A percentile compares a stretch with the other conserved stretches of the same genome.
These are phyloP conservation scores for Tanacetum coccineum DNA, from an alignment of 129 eudicot genomes.

Conservation along the genomic window DNA sequence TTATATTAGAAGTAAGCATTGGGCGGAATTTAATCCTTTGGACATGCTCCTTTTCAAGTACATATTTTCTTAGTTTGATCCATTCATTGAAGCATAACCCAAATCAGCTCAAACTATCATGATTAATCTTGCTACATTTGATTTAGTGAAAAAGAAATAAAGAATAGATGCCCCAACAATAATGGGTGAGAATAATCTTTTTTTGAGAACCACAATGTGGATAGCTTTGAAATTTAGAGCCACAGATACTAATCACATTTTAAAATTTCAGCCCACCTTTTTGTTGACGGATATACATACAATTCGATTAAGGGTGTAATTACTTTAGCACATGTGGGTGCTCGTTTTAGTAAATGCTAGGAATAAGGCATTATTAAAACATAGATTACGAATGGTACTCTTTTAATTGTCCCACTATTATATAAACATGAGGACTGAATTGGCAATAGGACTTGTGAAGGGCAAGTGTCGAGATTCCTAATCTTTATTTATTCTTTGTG, in stretches of 20 bases:
- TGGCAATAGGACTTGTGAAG: constrained; percentile 6
- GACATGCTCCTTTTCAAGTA: no score
- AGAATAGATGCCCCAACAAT: constrained; percentile 1
- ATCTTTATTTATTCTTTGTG: constrained; percentile 24
- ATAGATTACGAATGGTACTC: neutral
- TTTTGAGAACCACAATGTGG: neutral
- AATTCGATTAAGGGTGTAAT: neutral
- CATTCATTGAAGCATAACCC: neutral
- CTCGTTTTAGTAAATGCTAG: neutral
- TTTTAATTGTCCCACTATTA: neutral
- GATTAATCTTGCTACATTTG: neutral
- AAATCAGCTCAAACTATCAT: no score
- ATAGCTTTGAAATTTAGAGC: neutral
- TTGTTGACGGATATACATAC: neutral
- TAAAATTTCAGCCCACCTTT: neutral
- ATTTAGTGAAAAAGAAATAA: neutral
- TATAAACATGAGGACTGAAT: constrained; percentile 7
- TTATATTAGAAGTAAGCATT: no score
- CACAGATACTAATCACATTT: neutral
- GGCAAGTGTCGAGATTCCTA: constrained; percentile 11
- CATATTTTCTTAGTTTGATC: no score
- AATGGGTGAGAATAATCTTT: constrained; percentile 6
- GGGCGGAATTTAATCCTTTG: no score
- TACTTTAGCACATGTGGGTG: neutral
- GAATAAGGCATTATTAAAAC: neutral